Evolutionary conservation across 2,329 filamentous ascomycete species (phyloP).

Genomic region (Fusarium sp.): DNA sequence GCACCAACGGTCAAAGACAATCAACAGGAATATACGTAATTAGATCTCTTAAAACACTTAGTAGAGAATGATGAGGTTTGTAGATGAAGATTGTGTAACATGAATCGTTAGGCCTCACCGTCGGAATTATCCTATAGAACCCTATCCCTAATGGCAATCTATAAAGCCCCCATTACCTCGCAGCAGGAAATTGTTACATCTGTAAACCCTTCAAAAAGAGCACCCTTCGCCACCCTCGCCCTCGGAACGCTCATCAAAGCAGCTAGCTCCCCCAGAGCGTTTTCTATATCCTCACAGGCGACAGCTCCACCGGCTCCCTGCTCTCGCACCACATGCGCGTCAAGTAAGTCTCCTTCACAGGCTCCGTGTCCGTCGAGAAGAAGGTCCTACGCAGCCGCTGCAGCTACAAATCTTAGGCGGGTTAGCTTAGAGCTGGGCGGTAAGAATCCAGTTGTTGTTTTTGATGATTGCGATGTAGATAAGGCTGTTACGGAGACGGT

Average conservation of each 20-base stretch:
- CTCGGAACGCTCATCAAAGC: no score
- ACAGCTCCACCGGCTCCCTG: no score
- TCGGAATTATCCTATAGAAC: accelerated
- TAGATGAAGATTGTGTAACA: background rate
- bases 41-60: accelerated
- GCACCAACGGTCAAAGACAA: accelerated
- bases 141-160: background rate
- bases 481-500: background rate
- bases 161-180: background rate
- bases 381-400: accelerated
- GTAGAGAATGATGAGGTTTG: accelerated
- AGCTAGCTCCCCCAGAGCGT: no score
- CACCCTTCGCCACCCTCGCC: no score
- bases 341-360: no score
- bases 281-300: no score
- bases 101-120: accelerated
- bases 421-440: background rate
- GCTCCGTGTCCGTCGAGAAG: background rate
- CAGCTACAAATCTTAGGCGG: background rate
- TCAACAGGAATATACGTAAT: background rate
- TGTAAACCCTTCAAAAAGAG: no score
- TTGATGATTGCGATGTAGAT: background rate
- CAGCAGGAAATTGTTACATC: no score
- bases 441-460: background rate
- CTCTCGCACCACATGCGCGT: no score